Evolutionary conservation across 306 rosid species (phyloP), one percentile per base, ranked within the genome.

Genomic region (Trifolium fragiferum): DNA sequence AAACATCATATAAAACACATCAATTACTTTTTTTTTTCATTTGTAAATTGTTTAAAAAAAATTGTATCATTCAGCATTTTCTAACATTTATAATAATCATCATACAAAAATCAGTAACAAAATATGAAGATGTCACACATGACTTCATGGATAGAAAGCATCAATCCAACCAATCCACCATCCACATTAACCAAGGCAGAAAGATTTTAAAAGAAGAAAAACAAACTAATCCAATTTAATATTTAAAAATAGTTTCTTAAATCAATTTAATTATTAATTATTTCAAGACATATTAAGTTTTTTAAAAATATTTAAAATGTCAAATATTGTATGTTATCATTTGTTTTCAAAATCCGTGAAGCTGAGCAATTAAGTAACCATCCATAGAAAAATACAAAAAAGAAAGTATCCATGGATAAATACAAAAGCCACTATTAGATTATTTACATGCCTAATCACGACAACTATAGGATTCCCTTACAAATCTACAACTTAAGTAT

Each of bases 401-500:
- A 37, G 10, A 37, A 37, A 62, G 77, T 65, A 46, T 71, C 65
- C 73, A 68, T 20, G 75, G 75, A 75, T 68, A 74, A 62, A 74
- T 62, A 68, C 66, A 55, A 80, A 75, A 51, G 61, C 60, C 74
- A 68, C 82, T 61, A 65, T 44, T 75, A 58, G 59, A 81, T 64
- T 54, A 77, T 67, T 66, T 76, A 76, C 72, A 85, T 82, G 60
- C 70, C 61, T 50, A 63, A 66, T 53, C 55, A 79, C 75, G 51
- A 54, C 63, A 44, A 71, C 16, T 64, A 64, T 80, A 72, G 80
- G 75, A 62, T 68, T 80, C 84, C 58, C 54, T 58, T 11, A 81
- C 55, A 83, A 85, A 84, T 76, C 76, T 69, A 75, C 87, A 71
- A 68, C 71, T 16, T 78, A 72, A 10, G 16, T 3, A 67, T 40